Evolutionary conservation across 179 eudicot species (phyloP), one percentile per base, ranked within the genome.

Genomic region (Sideroxylon spinosum): DNA sequence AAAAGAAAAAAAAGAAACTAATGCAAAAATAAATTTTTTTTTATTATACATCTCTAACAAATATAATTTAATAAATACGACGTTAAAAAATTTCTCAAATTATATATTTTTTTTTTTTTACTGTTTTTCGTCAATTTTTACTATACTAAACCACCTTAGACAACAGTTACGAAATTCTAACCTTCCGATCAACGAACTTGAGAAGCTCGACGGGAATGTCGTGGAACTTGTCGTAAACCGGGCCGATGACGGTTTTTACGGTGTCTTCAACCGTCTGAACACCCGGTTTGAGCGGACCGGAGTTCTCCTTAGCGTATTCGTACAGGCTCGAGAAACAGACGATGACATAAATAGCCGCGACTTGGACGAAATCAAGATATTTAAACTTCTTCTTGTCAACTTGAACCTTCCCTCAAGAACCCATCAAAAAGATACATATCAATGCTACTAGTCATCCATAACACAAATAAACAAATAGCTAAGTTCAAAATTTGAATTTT

Each of bases 141-240:
- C n/a, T n/a, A n/a, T n/a, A n/a, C n/a, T n/a, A n/a, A n/a, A n/a
- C n/a, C n/a, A n/a, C n/a, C n/a, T n/a, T n/a, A 37, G 5, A 37
- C 44, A 37, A 3, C 10, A 60, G 25, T 20, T 4, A 62, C 20
- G 9, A 59, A 9, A 63, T 12, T 3, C 67, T 20, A 6, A 81
- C 93, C 91, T 87, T 90, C 53, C 81, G 84, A 77, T 90, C 90
- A 1, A 86, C 59, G 86, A 88, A 88, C n/a, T 76, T 78, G 79
- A 90, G 91, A 14, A 88, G 78, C 55, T 87, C 79, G 26, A 78
- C 62, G 0, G 93, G 93, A 25, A 90, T 76, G 25, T 83, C 78
- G n/a, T 80, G 88, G 81, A 81, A 83, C 79, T 83, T 87, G 78
- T 88, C 87, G 62, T 79, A 88, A 20, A 90, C 83, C 23, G 89